A percentile compares a stretch with the other conserved stretches of the same genome.
These are phyloP conservation scores for Paecilomyces fulvus DNA, from an alignment of 2,329 filamentous ascomycete genomes.

Conservation along the genomic window DNA sequence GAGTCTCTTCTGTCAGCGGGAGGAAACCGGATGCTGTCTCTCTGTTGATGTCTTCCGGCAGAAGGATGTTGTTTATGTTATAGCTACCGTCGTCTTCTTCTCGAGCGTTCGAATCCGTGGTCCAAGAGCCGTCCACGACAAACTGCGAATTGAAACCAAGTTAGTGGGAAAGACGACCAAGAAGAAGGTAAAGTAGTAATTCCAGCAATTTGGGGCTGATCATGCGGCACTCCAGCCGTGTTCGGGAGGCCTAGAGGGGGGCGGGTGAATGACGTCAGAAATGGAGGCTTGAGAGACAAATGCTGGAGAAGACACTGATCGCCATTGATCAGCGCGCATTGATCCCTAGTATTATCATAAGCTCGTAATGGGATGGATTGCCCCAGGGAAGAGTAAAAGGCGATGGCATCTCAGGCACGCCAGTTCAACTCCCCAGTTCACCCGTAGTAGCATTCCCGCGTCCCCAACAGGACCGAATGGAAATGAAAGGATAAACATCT, in stretches of 20 bases:
- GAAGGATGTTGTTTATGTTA: constrained; percentile 89
- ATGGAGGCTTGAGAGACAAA: background rate
- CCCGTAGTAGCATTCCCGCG: background rate
- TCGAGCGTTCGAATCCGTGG: constrained; percentile 68
- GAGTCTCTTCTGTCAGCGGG: constrained; percentile 5
- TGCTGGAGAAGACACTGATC: background rate
- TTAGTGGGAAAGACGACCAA: constrained; percentile 4
- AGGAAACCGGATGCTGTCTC: constrained; percentile 4
- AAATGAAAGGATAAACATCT: constrained; percentile 3
- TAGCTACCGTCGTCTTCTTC: constrained; percentile 74
- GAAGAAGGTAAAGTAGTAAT: background rate
- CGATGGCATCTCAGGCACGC: background rate
- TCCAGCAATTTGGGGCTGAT: background rate
- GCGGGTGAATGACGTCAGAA: background rate
- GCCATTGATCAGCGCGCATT: background rate
- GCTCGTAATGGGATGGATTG: background rate
- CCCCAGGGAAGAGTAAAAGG: background rate
- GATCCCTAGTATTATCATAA: background rate
- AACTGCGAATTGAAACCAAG: constrained; percentile 52
- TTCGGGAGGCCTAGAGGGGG: background rate
- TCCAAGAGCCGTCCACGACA: constrained; percentile 89
- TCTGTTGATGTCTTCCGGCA: constrained; percentile 57
- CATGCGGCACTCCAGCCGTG: background rate
- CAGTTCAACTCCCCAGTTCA: background rate
- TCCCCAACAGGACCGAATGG: background rate